Base-by-base conservation (phyloP, 2,329 filamentous ascomycete genomes). In the Dothistroma pini region DNA sequence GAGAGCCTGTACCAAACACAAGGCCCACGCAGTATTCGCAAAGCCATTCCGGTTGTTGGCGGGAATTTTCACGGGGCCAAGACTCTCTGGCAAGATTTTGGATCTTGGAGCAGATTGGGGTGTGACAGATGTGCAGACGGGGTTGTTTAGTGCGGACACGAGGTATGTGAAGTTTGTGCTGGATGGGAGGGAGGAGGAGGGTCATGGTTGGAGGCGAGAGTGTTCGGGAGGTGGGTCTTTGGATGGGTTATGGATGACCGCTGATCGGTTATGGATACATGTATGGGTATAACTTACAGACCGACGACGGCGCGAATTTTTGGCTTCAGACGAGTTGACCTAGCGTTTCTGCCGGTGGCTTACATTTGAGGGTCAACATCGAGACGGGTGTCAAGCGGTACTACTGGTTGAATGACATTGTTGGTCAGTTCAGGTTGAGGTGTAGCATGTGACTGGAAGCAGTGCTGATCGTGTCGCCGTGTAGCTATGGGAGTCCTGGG, bases 51-150 rank as follows among this genome's bases (percentile, higher is more conserved):
- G 1, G 72, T 73, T 53, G 56, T 71, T 6, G 71, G 70, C 32
- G 71, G 71, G 5, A 72, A 72, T 32, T 69, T 69, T 73, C 58
- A 71, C 70, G 1, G 71, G 71, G 0, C 71, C 71, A 1, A 56
- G 64, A 11, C 52, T 71, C n/a, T 56, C 51, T 6, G 71, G 69
- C 34, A 65, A 63, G 22, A 70, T 77, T 35, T 69, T 76, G 9
- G 64, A 73, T 31, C 59, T 76, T 1, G 75, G 75, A 51, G 75
- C 75, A 12, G 75, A 77, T 56, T 77, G 75, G 75, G 74, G 72
- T n/a, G 60, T 74, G 21, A 71, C 68, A 1, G 71, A 72, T 59
- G 60, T 64, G 14, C 63, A 68, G 32, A 72, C 71, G 0, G 70
- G 69, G 5, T 55, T 72, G 11, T 71, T 74, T 57, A 70, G 68